Evolutionary conservation across 2,329 filamentous ascomycete genomes (phyloP), one percentile per base, ranked within the genome.

Genomic region (Fusarium pseudoanthophilum): DNA sequence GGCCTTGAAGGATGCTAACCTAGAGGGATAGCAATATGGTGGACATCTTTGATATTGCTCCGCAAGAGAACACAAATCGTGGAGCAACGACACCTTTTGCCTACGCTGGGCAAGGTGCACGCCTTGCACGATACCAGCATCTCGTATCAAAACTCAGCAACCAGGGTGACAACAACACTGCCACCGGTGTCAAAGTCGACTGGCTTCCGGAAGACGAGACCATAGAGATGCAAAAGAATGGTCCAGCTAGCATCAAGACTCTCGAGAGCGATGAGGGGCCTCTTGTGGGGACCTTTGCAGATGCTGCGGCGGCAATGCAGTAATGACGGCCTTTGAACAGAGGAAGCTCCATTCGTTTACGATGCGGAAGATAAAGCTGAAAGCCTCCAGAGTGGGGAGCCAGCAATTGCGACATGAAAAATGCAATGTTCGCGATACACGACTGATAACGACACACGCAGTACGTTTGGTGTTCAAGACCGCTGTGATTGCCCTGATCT

Each of bases 41-140:
- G 68, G 90, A 92, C 78, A 89, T 92, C 52, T 92, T 91, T 81
- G 89, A 91, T 71, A 90, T 91, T 77, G 86, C 87, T 40, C 88
- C 89, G 28, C 86, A 87, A 65, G 85, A 86, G 66, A 80, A 82
- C 39, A 76, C 78, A 57, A 75, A 79, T 69, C 76, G 84, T 74
- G 76, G 81, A 71, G 67, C 79, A 67, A 68, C 79, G 75, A 74
- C 82, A 21, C 82, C 82, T 2, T 88, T 87, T 60, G 82, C 82
- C 32, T 86, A 87, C 74, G 84, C 87, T 58, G 87, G 86, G 53
- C 88, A 90, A 78, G 88, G 90, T 69, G 84, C 86, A 51, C 86
- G 87, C 64, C 80, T 89, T 30, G 84, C 87, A 56, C 88, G 87
- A 61, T 92, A 91, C 78, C 89, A 91, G 74, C 87, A 87, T 73